phyloP scores from a whole-genome alignment of 371 early-diverging fungal genomes.

The Haplosporangium sp. region DNA sequence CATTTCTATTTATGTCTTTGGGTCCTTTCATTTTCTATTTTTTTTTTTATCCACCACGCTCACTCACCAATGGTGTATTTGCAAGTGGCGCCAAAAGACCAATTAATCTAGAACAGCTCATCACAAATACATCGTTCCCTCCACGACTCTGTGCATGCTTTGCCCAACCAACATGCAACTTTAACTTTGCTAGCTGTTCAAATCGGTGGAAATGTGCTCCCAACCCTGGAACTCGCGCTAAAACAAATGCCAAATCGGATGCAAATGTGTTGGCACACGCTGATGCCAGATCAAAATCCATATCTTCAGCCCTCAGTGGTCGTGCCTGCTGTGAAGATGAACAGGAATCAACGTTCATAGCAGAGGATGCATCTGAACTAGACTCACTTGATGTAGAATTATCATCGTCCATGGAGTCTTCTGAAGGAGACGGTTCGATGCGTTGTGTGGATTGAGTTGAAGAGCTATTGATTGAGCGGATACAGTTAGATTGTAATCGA shows the following conservation, averaged over 20 bases:
- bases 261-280: conserved; percentile 55
- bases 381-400: neutral
- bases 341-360: no score
- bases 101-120: conserved; percentile 51
- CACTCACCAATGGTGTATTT: conserved; percentile 53
- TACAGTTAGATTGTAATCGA: conserved; percentile 1
- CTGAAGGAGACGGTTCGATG: neutral
- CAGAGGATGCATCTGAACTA: neutral
- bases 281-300: conserved; percentile 50
- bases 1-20: no score
- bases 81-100: conserved; percentile 46
- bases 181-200: conserved; percentile 49
- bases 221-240: conserved; percentile 49
- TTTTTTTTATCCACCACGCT: conserved; percentile 32
- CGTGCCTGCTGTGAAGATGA: conserved; percentile 9
- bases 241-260: conserved; percentile 47
- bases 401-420: neutral
- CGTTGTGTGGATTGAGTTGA: neutral
- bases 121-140: conserved; percentile 56
- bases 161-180: conserved; percentile 54
- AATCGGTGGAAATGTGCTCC: conserved; percentile 55
- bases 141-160: conserved; percentile 55
- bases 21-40: neutral
- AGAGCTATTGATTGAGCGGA: neutral
- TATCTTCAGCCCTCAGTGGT: conserved; percentile 24